Evolutionary conservation across 2,329 filamentous ascomycete genomes (phyloP).

Genomic region (Biscogniauxia sp.): DNA sequence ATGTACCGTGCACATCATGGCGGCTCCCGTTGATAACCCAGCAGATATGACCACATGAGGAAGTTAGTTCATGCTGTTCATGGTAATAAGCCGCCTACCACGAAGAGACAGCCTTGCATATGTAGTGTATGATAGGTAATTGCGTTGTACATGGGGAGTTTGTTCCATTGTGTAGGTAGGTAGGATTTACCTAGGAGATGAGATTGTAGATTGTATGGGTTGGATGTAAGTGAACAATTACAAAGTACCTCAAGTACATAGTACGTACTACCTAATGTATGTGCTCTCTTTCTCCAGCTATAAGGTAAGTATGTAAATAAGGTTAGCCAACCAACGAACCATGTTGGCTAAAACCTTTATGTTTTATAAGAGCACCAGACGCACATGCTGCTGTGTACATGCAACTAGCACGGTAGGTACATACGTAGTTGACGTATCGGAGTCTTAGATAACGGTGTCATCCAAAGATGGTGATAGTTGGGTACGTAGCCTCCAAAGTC

Average conservation of each 20-base stretch:
- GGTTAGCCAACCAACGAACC: neutral
- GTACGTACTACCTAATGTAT: too few species aligned
- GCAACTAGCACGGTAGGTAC: conserved; percentile 2
- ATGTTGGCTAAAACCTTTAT: neutral
- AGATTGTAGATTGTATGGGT: neutral
- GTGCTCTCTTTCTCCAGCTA: too few species aligned
- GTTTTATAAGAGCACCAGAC: neutral
- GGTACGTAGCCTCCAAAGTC: conserved; percentile 18
- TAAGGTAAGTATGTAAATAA: neutral
- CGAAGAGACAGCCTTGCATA: neutral
- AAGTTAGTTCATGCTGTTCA: neutral
- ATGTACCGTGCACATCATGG: neutral
- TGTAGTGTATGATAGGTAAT: neutral
- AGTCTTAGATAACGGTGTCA: conserved; percentile 7
- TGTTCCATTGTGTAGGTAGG: neutral
- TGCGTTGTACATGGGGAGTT: too few species aligned
- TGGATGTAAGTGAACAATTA: neutral
- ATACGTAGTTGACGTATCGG: too few species aligned
- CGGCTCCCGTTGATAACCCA: neutral
- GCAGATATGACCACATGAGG: neutral
- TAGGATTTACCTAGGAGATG: too few species aligned
- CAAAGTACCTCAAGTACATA: neutral
- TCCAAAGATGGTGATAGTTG: conserved; percentile 7
- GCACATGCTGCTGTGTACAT: too few species aligned
- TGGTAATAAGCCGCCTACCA: neutral